Conservation (phyloP, 2,329 filamentous ascomycete species). For the Ceratocystis variospora region DNA sequence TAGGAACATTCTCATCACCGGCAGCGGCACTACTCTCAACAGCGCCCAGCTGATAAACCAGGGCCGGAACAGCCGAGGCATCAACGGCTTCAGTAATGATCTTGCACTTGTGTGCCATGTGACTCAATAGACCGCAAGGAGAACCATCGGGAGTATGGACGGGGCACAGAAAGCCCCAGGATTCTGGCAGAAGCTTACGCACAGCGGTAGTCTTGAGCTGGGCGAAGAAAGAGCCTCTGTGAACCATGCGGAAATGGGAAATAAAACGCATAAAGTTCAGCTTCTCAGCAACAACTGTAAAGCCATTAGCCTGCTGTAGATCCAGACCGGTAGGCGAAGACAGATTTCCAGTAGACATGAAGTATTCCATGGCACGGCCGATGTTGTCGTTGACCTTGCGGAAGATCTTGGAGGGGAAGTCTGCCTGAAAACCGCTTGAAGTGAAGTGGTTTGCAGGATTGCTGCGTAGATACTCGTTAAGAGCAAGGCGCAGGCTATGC, state of each 20-base stretch:
- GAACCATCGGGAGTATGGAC: constrained; percentile 95
- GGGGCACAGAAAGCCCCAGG: constrained; percentile 95
- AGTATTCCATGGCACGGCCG: constrained; percentile 80
- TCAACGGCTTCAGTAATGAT: constrained; percentile 67
- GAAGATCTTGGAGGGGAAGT: constrained; percentile 68
- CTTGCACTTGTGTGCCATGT: constrained; percentile 87
- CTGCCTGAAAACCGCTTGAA: constrained; percentile 61
- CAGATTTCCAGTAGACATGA: constrained; percentile 88
- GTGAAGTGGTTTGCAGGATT: constrained; percentile 56
- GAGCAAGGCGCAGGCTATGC: constrained; percentile 35
- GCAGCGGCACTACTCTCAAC: constrained; percentile 62
- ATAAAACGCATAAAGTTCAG: constrained; percentile 98
- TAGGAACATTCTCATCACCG: constrained; percentile 68
- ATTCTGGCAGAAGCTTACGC: constrained; percentile 85
- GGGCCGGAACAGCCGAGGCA: constrained; percentile 56
- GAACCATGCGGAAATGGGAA: constrained; percentile 97
- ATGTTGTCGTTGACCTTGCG: constrained; percentile 76
- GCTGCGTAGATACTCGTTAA: constrained; percentile 45
- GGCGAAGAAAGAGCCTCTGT: constrained; percentile 97
- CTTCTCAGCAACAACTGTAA: constrained; percentile 94
- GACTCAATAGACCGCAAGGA: constrained; percentile 87
- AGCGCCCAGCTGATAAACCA: constrained; percentile 69
- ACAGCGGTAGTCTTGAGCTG: constrained; percentile 95
- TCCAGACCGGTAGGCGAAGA: constrained; percentile 84
- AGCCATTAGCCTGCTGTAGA: constrained; percentile 86